Base-by-base conservation (phyloP, 2,329 filamentous ascomycete species). In the Onygena corvina region DNA sequence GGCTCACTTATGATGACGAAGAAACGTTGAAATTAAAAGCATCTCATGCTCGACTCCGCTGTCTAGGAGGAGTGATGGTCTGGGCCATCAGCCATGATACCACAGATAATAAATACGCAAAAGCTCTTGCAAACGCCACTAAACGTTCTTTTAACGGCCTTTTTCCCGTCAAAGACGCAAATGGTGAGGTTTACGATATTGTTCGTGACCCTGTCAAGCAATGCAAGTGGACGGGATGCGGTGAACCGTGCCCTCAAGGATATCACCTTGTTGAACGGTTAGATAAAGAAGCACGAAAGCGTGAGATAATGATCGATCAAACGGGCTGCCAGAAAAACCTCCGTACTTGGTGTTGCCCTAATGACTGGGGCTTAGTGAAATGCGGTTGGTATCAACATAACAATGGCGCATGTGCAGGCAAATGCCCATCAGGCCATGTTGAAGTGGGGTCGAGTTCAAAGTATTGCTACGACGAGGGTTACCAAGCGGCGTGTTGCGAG, bases 1-100 rank as follows among this genome's bases (percentile, higher is more conserved):
- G 67, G 70, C 63, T 71, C 1, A 61, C 59, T 2, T 72, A 59
- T 34, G 69, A 71, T 53, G 66, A 71, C 48, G 46, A 51, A 1
- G 59, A 63, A 0, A 71, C 68, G 0, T 57, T 69, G 12, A 54
- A 59, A 29, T 25, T 56, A 30, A 69, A 70, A 53, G 56, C 57
- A 0, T 56, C 62, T 3, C 63, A 53, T 27, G 66, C 66, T 1
- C 64, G 65, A 36, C 27, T 55, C 0, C 46, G 54, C 0, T 63
- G 68, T 6, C 53, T 71, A 3, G 54, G 57, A 0, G 58, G 57
- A 5, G 14, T 50, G 4, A 56, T 58, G 54, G 45, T 58, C 6
- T 58, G 55, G 55, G 52, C 53, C 1, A 40, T 56, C 14, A 48
- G 47, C 31, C 46, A 40, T 23, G 54, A 56, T 23, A 46, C 48